Percentiles rank a stretch among this genome's conserved stretches.
Evolutionary conservation across 2,329 filamentous ascomycete genomes (phyloP).

Genomic region (Colletotrichum melonis): DNA sequence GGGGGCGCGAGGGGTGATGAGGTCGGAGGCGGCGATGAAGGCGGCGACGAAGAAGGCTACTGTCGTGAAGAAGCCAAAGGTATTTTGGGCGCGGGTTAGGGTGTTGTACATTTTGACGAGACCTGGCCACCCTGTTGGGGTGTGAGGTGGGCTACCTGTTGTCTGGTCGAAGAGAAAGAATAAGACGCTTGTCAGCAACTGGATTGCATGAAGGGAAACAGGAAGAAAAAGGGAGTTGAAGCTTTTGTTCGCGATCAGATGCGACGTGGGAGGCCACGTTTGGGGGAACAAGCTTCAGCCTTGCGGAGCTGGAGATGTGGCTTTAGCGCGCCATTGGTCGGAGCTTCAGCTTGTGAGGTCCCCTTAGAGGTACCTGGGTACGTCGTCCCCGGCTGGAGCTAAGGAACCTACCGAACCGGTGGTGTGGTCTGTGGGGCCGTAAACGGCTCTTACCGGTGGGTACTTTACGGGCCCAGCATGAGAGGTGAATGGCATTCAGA

Average conservation of each 20-base stretch:
- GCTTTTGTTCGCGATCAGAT: constrained; percentile 20
- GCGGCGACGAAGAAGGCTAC: constrained; percentile 85
- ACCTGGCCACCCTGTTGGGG: background rate
- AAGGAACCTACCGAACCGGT: constrained; percentile 8
- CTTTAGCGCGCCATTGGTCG: constrained; percentile 24
- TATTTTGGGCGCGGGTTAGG: constrained; percentile 86
- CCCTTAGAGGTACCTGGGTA: background rate
- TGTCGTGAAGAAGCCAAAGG: constrained; percentile 98
- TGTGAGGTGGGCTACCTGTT: background rate
- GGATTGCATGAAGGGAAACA: constrained; percentile 1
- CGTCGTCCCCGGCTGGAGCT: background rate
- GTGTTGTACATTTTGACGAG: constrained; percentile 83
- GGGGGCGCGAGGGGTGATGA: constrained; percentile 77
- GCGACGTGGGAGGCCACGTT: constrained; percentile 21
- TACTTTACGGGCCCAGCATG: background rate
- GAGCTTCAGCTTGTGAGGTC: background rate
- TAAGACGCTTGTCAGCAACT: background rate
- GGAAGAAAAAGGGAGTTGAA: background rate
- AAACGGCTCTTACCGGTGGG: background rate
- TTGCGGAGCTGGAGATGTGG: constrained; percentile 27
- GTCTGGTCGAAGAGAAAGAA: background rate
- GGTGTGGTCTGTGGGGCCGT: background rate
- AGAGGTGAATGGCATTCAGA: background rate
- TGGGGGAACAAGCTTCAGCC: constrained; percentile 33
- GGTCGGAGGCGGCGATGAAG: constrained; percentile 83